Percentiles rank a stretch among this genome's conserved stretches.
Evolutionary conservation across 2,329 filamentous ascomycete genomes (phyloP).

Genomic region (Sclerotinia sclerotiorum): DNA sequence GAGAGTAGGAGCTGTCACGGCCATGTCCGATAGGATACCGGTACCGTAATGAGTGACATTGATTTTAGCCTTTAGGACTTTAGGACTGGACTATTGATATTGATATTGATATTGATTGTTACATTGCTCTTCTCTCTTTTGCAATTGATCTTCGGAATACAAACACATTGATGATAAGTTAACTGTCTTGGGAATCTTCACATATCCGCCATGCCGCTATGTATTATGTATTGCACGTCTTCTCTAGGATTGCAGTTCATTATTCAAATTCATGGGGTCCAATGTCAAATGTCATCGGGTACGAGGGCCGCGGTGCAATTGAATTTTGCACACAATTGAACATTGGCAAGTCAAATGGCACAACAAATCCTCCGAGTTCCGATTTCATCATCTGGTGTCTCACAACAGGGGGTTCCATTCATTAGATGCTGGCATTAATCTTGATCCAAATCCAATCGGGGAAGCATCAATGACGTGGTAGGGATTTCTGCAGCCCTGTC

Average conservation of each 20-base stretch:
- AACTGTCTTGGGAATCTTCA: background rate
- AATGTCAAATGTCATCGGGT: too few species aligned
- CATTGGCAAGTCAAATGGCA: background rate
- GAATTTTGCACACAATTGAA: background rate
- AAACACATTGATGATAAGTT: background rate
- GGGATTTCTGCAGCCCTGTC: conserved; percentile 10
- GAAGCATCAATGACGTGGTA: background rate
- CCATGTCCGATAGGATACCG: background rate
- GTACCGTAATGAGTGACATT: background rate
- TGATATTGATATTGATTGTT: too few species aligned
- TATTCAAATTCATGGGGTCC: too few species aligned
- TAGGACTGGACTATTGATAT: too few species aligned
- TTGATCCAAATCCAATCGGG: conserved; percentile 13
- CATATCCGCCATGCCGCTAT: background rate
- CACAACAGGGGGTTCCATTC: background rate
- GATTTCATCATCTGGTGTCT: background rate
- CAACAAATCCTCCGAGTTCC: background rate
- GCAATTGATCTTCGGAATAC: background rate
- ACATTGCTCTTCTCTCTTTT: too few species aligned
- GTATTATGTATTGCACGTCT: background rate
- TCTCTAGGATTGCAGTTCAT: too few species aligned
- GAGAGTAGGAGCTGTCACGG: background rate
- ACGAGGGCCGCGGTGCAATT: background rate
- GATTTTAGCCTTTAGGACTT: too few species aligned
- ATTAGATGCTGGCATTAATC: background rate